These are phyloP conservation scores for Antrodiella citrinella DNA, from an alignment of 768 basidiomycete genomes.

Conservation along the genomic window DNA sequence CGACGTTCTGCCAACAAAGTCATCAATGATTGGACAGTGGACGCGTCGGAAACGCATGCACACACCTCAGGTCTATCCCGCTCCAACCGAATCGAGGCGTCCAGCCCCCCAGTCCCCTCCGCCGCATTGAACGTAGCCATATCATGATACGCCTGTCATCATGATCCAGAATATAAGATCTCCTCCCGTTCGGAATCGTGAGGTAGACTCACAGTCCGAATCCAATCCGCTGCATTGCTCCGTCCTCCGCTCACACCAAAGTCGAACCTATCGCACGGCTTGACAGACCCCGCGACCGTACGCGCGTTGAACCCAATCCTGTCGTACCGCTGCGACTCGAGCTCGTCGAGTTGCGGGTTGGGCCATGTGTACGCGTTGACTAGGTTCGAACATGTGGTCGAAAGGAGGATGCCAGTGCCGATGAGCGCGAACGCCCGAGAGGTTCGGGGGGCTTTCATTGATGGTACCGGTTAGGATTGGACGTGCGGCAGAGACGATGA, in stretches of 20 bases:
- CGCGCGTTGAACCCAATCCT: not conserved
- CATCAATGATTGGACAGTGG: not conserved
- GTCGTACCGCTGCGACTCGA: slow-evolving; percentile 1
- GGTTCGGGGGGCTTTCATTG: no score
- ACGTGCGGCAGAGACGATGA: no score
- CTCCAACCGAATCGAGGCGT: slow-evolving; percentile 43
- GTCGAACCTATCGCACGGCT: not conserved
- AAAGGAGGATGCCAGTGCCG: no score
- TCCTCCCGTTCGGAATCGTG: no score
- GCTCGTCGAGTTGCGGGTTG: slow-evolving; percentile 1
- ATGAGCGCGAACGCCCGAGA: not conserved
- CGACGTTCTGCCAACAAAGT: slow-evolving; percentile 32
- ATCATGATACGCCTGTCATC: slow-evolving; percentile 45
- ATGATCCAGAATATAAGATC: no score
- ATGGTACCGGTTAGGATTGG: no score
- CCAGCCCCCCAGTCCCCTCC: slow-evolving; percentile 42
- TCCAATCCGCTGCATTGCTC: slow-evolving; percentile 2
- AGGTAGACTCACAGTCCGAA: not conserved
- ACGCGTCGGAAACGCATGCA: not conserved
- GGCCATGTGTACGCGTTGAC: not conserved
- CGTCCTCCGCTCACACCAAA: not conserved
- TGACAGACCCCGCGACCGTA: not conserved
- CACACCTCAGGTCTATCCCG: slow-evolving; percentile 33
- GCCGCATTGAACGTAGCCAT: slow-evolving; percentile 37
- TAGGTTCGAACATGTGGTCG: not conserved